Base-by-base conservation (phyloP, 2,329 filamentous ascomycete species). In the Coniochaeta prunicola region DNA sequence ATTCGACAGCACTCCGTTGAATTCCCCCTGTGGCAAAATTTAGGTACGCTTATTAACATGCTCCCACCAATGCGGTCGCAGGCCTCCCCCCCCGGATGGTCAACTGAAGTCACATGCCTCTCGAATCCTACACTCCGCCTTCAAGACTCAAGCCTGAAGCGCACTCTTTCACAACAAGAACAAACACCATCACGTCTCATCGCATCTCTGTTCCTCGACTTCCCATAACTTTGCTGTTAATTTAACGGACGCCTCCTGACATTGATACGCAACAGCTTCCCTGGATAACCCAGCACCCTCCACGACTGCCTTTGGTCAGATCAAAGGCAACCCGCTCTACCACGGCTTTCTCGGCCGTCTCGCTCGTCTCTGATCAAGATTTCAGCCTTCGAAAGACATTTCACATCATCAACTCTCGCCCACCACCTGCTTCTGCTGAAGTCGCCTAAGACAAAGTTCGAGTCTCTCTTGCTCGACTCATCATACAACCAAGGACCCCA, bases 321-420 rank as follows among this genome's bases (percentile, higher is more conserved):
- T 80, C 83, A 87, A 87, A 87, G 84, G 84, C 83, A 79, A 71
- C 69, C 66, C 59, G 65, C 65, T 65, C 26, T 74, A 86, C 70
- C 72, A 87, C 85, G 85, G 85, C 84, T 86, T 76, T 75, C 70
- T 72, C 70, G 77, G 83, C 84, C 84, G 82, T 82, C 64, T 77
- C 71, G 70, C 77, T 84, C 72, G 78, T 85, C 72, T 83, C 81
- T 79, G 82, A 86, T 75, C 83, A 87, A 85, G 81, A 87, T 87
- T 87, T 85, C 82, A 82, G 82, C 76, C 76, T 84, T 73, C 79
- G 81, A 73, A 81, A 84, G 74, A 80, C 81, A 68, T 79, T 82
- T 65, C 83, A 87, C 76, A 86, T 85, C 76, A 83, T 86, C 81
- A 86, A 86, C 82, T 78, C 77, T 59, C 79, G 80, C 63, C 84